phyloP scores from a whole-genome alignment of 495 filamentous ascomycete genomes.

The Aspergillus egyptiacus region DNA sequence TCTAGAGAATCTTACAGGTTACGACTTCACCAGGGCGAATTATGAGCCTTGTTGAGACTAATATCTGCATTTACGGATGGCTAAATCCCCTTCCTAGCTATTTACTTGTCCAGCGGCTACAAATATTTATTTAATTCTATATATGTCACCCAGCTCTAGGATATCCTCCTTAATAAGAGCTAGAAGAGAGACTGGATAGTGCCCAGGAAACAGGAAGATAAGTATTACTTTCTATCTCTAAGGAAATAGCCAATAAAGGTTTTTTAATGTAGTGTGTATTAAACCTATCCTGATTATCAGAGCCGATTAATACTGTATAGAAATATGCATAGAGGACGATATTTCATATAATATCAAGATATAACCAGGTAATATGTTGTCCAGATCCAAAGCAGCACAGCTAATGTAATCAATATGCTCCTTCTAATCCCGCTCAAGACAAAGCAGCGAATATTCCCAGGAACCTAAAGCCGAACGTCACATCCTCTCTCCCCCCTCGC shows the following conservation, averaged over 20 bases:
- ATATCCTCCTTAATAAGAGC: neutral
- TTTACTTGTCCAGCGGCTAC: neutral
- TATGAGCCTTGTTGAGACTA: neutral
- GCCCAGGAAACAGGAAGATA: neutral
- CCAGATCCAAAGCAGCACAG: neutral
- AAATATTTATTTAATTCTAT: neutral
- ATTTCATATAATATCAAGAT: neutral
- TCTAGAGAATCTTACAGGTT: neutral
- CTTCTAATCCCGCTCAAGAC: neutral
- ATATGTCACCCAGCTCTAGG: neutral
- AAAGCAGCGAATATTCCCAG: neutral
- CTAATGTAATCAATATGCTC: neutral
- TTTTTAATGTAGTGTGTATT: neutral
- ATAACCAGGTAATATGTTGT: neutral
- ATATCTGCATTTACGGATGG: neutral
- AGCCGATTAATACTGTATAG: neutral
- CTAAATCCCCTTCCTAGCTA: neutral
- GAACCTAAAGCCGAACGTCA: too few species aligned
- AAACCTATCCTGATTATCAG: neutral
- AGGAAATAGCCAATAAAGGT: neutral
- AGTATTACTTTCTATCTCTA: neutral
- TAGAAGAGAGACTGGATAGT: neutral
- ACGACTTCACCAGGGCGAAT: neutral
- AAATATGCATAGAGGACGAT: neutral
- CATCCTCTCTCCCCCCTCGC: neutral